Base-by-base conservation (phyloP, 495 filamentous ascomycete species). In the Neurospora sp. region DNA sequence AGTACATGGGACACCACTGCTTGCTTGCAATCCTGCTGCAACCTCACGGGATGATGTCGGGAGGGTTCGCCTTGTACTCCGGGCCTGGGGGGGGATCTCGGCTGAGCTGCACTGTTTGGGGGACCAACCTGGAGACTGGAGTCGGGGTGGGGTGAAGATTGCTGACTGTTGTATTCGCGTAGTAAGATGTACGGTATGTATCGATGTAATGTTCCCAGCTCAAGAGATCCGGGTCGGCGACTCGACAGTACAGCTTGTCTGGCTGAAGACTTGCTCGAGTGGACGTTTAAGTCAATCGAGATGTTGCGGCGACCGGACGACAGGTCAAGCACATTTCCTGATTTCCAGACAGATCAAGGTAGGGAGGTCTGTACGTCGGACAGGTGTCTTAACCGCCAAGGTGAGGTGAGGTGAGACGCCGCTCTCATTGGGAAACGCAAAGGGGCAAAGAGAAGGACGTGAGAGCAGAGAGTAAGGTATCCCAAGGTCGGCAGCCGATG, bases 401-500 rank as follows among this genome's bases (percentile, higher is more conserved):
- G 70, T 65, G 27, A 31, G 35, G 41, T 59, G 37, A 59, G n/a
- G 70, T 35, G 44, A 17, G 42, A 68, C 70, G 42, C 31, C 40
- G 27, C 27, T 35, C 16, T 35, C 65, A 53, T 68, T 68, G 35
- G 48, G 59, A 9, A 42, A 40, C 35, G 39, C 65, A 40, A 22
- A 38, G 65, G 42, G 45, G 39, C 59, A 61, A 70, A 59, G 40
- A n/a, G 61, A 14, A 69, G 72, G 35, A 31, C 17, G 16, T n/a
- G 39, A 22, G 42, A 16, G 37, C n/a, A 27, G 42, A 71, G 22
- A n/a, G 27, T 44, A 74, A 61, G 69, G 73, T 73, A 75, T 74
- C 65, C 76, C 73, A 75, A 70, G 20, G 75, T 70, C 72, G 69
- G 73, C 76, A 69, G 71, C 68, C 72, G 76, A 76, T 73, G 48